These are phyloP conservation scores for Mucuna pruriens DNA, from an alignment of 306 rosid species.

Conservation along the genomic window DNA sequence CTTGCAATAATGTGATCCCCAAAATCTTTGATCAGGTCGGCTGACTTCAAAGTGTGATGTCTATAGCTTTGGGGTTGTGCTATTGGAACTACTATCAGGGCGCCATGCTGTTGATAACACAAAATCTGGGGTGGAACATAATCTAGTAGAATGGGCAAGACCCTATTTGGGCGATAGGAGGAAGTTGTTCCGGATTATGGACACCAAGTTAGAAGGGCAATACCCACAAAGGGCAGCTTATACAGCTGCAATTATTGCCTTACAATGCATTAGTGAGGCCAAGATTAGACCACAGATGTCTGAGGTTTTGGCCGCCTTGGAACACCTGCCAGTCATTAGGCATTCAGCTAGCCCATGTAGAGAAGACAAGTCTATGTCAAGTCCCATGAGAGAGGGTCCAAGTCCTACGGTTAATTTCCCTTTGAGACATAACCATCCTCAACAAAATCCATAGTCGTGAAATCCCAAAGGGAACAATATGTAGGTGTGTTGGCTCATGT, in stretches of 20 bases:
- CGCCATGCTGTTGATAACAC: constrained; percentile 73
- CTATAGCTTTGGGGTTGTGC: constrained; percentile 94
- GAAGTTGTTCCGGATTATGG: constrained; percentile 88
- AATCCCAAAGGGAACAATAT: constrained; percentile 7
- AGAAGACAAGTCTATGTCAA: constrained; percentile 35
- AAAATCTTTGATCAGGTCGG: constrained; percentile 64
- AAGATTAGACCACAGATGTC: constrained; percentile 77
- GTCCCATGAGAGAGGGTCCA: constrained; percentile 20
- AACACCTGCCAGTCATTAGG: constrained; percentile 61
- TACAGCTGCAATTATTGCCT: constrained; percentile 67
- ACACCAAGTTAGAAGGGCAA: constrained; percentile 85
- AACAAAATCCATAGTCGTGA: background rate
- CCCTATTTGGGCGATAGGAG: constrained; percentile 80
- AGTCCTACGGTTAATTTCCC: constrained; percentile 22
- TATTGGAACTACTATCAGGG: constrained; percentile 83
- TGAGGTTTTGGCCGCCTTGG: constrained; percentile 73
- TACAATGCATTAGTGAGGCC: constrained; percentile 72
- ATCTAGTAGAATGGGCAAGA: constrained; percentile 83
- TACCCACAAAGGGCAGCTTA: constrained; percentile 81
- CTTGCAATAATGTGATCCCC: background rate
- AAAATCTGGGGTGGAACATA: constrained; percentile 67
- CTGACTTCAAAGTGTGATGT: constrained; percentile 87
- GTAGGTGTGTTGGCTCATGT: background rate
- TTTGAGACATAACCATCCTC: constrained; percentile 35
- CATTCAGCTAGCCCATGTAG: constrained; percentile 49